A percentile compares a stretch with the other conserved stretches of the same genome.
phyloP scores from a whole-genome alignment of 768 basidiomycete species.

The Symmetrospora coprosmae region DNA sequence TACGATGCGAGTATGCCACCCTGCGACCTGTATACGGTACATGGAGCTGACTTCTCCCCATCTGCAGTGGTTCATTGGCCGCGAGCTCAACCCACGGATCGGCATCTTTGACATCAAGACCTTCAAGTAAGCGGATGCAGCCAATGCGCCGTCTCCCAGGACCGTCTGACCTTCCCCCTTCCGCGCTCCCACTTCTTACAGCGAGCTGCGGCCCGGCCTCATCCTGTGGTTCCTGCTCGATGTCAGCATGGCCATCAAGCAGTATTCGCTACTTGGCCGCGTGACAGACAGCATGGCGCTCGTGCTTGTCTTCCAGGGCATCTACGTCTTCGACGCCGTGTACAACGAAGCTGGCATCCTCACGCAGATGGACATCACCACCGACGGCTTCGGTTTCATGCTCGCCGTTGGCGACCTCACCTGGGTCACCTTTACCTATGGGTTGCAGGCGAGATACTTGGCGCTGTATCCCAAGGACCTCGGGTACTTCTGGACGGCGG shows the following conservation, averaged over 20 bases:
- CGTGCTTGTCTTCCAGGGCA: slow-evolving; percentile 66
- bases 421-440: slow-evolving; percentile 91
- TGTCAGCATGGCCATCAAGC: slow-evolving; percentile 78
- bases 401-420: slow-evolving; percentile 77
- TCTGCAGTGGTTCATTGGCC: slow-evolving; percentile 75
- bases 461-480: slow-evolving; percentile 76
- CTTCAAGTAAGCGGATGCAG: slow-evolving; percentile 38
- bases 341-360: slow-evolving; percentile 86
- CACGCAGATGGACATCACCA: slow-evolving; percentile 93
- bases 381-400: slow-evolving; percentile 98
- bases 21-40: not conserved
- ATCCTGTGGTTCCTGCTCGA: slow-evolving; percentile 85
- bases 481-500: slow-evolving; percentile 46
- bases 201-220: slow-evolving; percentile 71
- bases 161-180: not conserved
- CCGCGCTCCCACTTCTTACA: slow-evolving; percentile 37
- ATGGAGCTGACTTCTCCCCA: not conserved
- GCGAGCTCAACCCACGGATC: slow-evolving; percentile 77
- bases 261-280: slow-evolving; percentile 48
- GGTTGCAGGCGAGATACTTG: slow-evolving; percentile 83
- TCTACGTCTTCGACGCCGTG: slow-evolving; percentile 71
- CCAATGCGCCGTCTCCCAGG: not conserved
- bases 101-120: slow-evolving; percentile 62
- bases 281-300: slow-evolving; percentile 82
- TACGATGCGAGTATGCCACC: slow-evolving; percentile 59